Percentiles rank a stretch among this genome's conserved stretches.
Evolutionary conservation across 179 eudicot species (phyloP).

Genomic region (Silene vulgaris): DNA sequence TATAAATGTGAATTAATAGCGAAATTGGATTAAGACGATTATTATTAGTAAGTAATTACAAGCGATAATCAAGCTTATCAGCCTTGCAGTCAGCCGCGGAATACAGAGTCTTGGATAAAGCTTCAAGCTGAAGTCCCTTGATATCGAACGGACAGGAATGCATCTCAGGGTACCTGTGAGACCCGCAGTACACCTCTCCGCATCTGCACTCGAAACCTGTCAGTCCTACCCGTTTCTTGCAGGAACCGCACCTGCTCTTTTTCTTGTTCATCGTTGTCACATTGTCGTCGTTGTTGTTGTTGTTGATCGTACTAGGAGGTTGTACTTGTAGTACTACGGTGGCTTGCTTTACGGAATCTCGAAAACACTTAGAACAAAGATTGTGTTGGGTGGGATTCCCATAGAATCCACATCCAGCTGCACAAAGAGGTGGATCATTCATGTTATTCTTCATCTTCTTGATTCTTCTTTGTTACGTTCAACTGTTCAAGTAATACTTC

Average conservation of each 20-base stretch:
- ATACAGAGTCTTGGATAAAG: neutral
- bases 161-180: slow-evolving; percentile 1
- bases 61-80: slow-evolving; percentile 25
- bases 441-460: neutral
- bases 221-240: slow-evolving; percentile 47
- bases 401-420: slow-evolving; percentile 54
- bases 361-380: slow-evolving; percentile 50
- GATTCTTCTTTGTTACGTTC: neutral
- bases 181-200: slow-evolving; percentile 20
- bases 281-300: slow-evolving; percentile 11
- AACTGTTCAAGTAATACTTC: no score
- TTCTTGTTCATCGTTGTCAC: neutral
- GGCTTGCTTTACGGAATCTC: slow-evolving; percentile 32
- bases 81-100: slow-evolving; percentile 29
- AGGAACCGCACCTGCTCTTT: slow-evolving; percentile 33
- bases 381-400: slow-evolving; percentile 45
- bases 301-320: slow-evolving; percentile 24
- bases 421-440: slow-evolving; percentile 34
- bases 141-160: slow-evolving; percentile 1
- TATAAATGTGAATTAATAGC: no score
- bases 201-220: slow-evolving; percentile 47
- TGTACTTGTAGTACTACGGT: neutral
- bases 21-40: no score
- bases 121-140: neutral
- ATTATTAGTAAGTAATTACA: no score